Evolutionary conservation across 2,329 filamentous ascomycete genomes (phyloP).

Genomic region (Ophiostoma pallidulum): DNA sequence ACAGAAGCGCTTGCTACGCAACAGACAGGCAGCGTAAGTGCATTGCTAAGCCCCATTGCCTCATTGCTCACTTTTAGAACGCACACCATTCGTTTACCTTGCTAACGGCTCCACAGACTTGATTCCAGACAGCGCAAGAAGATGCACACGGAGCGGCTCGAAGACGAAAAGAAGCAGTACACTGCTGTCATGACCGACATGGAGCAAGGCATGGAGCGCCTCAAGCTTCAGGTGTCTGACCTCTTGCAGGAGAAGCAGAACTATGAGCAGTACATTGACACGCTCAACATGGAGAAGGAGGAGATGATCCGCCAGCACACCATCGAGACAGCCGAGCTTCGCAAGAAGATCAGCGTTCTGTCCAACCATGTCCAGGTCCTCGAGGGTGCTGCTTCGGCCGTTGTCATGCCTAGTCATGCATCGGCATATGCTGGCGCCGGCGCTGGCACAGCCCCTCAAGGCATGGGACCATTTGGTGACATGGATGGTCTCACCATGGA

Average conservation of each 20-base stretch:
- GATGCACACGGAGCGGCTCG: constrained; percentile 91
- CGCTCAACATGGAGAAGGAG: constrained; percentile 76
- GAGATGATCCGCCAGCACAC: constrained; percentile 84
- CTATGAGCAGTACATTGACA: constrained; percentile 65
- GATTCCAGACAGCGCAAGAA: constrained; percentile 97
- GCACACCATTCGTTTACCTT: constrained; percentile 9
- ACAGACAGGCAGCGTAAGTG: constrained; percentile 91
- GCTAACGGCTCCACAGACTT: constrained; percentile 46
- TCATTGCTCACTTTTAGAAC: constrained; percentile 7
- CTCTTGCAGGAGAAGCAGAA: constrained; percentile 65
- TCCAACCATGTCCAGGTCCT: constrained; percentile 62
- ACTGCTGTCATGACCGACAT: constrained; percentile 65
- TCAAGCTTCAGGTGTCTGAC: constrained; percentile 61
- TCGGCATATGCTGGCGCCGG: constrained; percentile 39
- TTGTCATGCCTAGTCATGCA: constrained; percentile 18
- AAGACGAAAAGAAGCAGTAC: constrained; percentile 93
- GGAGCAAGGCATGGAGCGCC: constrained; percentile 64
- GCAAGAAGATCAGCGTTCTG: constrained; percentile 83
- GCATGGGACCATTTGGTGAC: constrained; percentile 56
- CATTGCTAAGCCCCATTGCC: not conserved
- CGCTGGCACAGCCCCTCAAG: not conserved
- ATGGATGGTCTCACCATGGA: constrained; percentile 81
- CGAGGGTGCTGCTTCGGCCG: constrained; percentile 45
- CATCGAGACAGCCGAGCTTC: constrained; percentile 79
- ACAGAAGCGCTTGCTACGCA: constrained; percentile 88